These are phyloP conservation scores for Secale cereale DNA, from an alignment of 176 grass and related monocot species.

Conservation along the genomic window DNA sequence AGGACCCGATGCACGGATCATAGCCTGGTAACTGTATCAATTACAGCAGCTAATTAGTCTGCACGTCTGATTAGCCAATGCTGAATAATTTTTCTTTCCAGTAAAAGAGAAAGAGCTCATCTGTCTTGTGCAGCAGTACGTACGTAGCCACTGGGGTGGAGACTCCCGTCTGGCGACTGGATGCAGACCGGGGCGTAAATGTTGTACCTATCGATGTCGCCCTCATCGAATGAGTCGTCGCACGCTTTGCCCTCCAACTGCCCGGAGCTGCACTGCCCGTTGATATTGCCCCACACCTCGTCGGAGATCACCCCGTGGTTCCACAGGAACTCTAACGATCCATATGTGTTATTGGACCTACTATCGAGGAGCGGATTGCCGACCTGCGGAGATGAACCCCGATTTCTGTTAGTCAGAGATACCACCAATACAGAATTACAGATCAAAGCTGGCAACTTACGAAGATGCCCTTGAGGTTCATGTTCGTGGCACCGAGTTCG, in stretches of 20 bases:
- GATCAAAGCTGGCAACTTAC: constrained; percentile 13
- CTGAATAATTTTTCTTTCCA: too few species aligned
- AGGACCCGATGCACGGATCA: constrained; percentile 22
- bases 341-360: background rate
- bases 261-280: constrained; percentile 15
- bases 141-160: constrained; percentile 17
- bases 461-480: constrained; percentile 41
- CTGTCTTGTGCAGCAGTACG: background rate
- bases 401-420: background rate
- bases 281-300: constrained; percentile 25
- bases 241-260: background rate
- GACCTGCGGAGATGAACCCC: background rate
- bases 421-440: background rate
- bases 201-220: constrained; percentile 13
- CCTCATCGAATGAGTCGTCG: background rate
- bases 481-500: constrained; percentile 18
- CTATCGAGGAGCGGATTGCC: constrained; percentile 33
- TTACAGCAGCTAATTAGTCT: background rate
- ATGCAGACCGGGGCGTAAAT: constrained; percentile 47
- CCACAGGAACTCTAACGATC: constrained; percentile 18
- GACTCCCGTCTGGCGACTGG: background rate
- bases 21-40: constrained; percentile 28
- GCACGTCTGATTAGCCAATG: background rate
- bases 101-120: background rate
- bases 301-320: constrained; percentile 48